These are phyloP conservation scores for Cladorrhinum samala DNA, from an alignment of 495 filamentous ascomycete genomes.

Conservation along the genomic window DNA sequence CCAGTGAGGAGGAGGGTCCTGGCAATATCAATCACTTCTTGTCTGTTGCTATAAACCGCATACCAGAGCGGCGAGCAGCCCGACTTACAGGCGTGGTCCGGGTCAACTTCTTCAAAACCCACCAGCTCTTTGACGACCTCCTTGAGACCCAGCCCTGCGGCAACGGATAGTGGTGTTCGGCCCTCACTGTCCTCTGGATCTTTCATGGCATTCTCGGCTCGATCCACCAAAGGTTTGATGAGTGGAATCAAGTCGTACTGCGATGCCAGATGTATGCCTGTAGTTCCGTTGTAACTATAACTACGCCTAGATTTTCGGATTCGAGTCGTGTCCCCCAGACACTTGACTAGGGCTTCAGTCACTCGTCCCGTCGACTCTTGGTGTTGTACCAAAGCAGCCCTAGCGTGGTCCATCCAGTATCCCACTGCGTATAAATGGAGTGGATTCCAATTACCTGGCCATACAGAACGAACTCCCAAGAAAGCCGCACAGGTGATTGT, in stretches of 20 bases:
- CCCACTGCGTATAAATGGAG: not conserved
- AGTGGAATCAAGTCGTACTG: not conserved
- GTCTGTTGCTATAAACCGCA: not conserved
- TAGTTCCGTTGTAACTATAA: not conserved
- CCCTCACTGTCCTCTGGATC: not conserved
- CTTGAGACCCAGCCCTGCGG: not conserved
- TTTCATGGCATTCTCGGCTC: too few species aligned
- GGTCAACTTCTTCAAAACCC: not conserved
- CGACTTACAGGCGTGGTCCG: not conserved
- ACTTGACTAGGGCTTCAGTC: not conserved
- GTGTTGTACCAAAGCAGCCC: not conserved
- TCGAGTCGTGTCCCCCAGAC: not conserved
- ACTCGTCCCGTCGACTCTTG: not conserved
- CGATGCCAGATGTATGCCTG: not conserved
- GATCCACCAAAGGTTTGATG: not conserved
- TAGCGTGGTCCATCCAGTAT: not conserved
- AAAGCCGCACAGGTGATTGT: not conserved
- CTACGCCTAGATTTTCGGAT: not conserved
- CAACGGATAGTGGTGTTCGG: not conserved
- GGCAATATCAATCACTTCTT: not conserved
- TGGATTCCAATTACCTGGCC: not conserved
- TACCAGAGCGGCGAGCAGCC: not conserved
- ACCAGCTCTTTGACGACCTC: not conserved
- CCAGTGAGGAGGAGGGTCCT: not conserved
- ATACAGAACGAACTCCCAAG: not conserved